Evolutionary conservation across 441 rosid species (phyloP).

Genomic region (Pelargonium exstipulatum): DNA sequence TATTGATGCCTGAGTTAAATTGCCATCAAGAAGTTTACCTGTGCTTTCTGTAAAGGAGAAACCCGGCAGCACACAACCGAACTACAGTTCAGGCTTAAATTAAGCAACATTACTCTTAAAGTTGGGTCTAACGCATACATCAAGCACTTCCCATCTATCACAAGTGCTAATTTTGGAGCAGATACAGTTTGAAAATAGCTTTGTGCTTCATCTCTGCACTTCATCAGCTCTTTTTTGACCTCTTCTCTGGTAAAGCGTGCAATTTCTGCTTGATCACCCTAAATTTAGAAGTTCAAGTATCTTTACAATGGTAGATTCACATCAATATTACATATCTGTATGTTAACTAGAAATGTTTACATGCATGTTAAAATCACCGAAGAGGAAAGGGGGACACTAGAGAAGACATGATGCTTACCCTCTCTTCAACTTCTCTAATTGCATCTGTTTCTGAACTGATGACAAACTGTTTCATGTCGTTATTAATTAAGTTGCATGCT

Average conservation of each 20-base stretch:
- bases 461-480: slow-evolving; percentile 74
- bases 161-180: slow-evolving; percentile 82
- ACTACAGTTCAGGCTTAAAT: slow-evolving; percentile 88
- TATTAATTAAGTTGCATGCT: slow-evolving; percentile 82
- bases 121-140: slow-evolving; percentile 95
- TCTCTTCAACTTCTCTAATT: slow-evolving; percentile 84
- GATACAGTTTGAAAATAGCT: slow-evolving; percentile 41
- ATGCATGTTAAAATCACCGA: not conserved
- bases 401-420: slow-evolving; percentile 46
- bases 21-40: slow-evolving; percentile 43
- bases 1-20: not conserved
- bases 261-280: slow-evolving; percentile 75
- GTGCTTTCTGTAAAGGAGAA: slow-evolving; percentile 98
- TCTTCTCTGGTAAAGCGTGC: slow-evolving; percentile 84
- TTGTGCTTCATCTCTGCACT: slow-evolving; percentile 82
- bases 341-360: not conserved
- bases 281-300: slow-evolving; percentile 20
- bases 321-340: not conserved
- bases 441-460: slow-evolving; percentile 80
- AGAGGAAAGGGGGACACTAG: slow-evolving; percentile 14
- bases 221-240: slow-evolving; percentile 68
- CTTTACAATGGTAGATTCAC: not conserved
- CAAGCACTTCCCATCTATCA: slow-evolving; percentile 96
- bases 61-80: slow-evolving; percentile 99
- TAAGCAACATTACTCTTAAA: slow-evolving; percentile 77